Base-by-base conservation (phyloP, 2,329 filamentous ascomycete genomes). In the Pseudonectria buxi region DNA sequence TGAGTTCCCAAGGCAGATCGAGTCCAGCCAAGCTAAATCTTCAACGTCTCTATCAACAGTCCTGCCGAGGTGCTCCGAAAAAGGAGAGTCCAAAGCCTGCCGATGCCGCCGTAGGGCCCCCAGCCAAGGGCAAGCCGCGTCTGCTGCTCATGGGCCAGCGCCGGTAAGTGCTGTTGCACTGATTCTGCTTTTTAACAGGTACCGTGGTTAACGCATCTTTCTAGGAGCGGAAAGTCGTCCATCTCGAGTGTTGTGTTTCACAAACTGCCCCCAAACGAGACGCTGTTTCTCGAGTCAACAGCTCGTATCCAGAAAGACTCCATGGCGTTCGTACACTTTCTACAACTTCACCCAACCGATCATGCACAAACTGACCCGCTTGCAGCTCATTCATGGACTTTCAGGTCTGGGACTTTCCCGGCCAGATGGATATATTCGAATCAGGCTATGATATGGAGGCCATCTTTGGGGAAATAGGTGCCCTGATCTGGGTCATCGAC, bases 241-340 rank as follows among this genome's bases (percentile, higher is more conserved):
- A 96, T 98, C 57, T 92, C 89, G 16, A 96, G 88, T 55, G 94
- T 98, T 31, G 90, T 98, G n/a, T 96, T 98, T 55, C 89, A 96
- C 64, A 98, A 98, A 60, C 81, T 96, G 56, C 87, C 90, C 3
- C 89, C 92, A 3, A 94, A 86, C 50, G 94, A 98, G 66, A 96
- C 92, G 0, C 67, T 98, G 12, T 98, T 95, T 54, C 74, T 98
- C 13, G 92, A 96, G 61, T 94, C 92, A 1, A 98, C 92, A 4
- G 89, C 88, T 9, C 77, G 86, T 24, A 94, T 96, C 45, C 88
- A 95, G 56, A 95, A 94, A 57, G 88, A 95, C 50, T 86, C 85
- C 4, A 89, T 96, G 72, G 86, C 92, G 89, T 95, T 62, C 65
- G 86, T 68, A 4, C 4, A 12, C 14, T 25, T 28, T 13, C 12